Base-by-base conservation (phyloP, 805 yeast genomes). In the Metschnikowia colocasiae region DNA sequence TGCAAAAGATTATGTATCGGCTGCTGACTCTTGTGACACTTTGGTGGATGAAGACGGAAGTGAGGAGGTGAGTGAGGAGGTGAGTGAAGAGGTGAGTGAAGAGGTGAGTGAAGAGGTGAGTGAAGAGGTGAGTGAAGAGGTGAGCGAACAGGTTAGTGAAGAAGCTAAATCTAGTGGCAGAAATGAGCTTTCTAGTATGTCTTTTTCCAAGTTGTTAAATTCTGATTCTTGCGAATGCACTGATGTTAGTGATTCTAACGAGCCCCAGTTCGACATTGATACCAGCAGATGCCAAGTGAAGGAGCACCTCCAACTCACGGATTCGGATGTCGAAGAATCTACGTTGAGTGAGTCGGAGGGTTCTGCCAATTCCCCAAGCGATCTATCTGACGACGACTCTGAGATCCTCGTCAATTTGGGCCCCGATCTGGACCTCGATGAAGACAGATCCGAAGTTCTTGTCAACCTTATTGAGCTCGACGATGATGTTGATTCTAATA, bases 221-320 rank as follows among this genome's bases (percentile, higher is more conserved):
- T 39, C 42, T 2, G 42, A 39, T 18, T 38, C 41, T 15, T 27
- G 42, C 13, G n/a, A 39, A 19, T 39, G 42, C 26, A 39, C 42
- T n/a, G 34, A 39, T 22, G 34, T 27, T 7, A 39, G 34, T 22
- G 42, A 29, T 10, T 27, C 34, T 5, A 19, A 39, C 20, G 33
- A n/a, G 6, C 18, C 34, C 18, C 23, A 25, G 23, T 18, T 18
- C 10, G 31, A 4, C 3, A 4, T 26, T 19, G 25, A 20, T 3
- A 12, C 13, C n/a, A 26, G 23, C 16, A 19, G 22, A 16, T 16
- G 22, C 10, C 32, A 20, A 20, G 25, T 35, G 18, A n/a, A 22
- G 26, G 10, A 4, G 10, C n/a, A 19, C 9, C 13, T 15, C 13
- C 26, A 27, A 15, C 8, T n/a, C 26, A 39, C 42, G 6, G 34